Percentiles rank a stretch among this genome's conserved stretches.
phyloP scores from a whole-genome alignment of 2,329 filamentous ascomycete species.

The Botrytis tulipae region DNA sequence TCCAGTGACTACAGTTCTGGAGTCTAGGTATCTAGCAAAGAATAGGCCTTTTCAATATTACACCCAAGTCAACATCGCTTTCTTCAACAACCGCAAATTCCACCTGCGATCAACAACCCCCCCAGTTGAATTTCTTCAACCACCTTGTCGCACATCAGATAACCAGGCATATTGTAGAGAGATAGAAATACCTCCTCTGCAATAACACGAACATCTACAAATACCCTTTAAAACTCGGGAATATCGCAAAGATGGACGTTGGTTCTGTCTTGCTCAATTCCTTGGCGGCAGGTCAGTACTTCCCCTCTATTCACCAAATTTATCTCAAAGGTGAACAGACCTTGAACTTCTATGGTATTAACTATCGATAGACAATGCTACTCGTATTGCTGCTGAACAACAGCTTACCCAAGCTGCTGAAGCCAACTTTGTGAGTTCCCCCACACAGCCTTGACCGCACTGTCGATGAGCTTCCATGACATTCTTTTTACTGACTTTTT shows the following conservation, averaged over 20 bases:
- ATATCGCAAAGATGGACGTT: slow-evolving; percentile 75
- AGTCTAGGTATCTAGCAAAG: background rate
- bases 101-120: slow-evolving; percentile 7
- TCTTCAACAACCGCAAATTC: slow-evolving; percentile 19
- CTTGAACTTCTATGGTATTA: slow-evolving; percentile 32
- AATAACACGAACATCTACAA: background rate
- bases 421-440: slow-evolving; percentile 79
- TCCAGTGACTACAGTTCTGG: background rate
- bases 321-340: background rate
- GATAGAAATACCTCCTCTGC: background rate
- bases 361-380: slow-evolving; percentile 70
- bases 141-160: slow-evolving; percentile 3
- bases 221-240: background rate
- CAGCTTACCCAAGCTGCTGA: slow-evolving; percentile 91
- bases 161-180: background rate
- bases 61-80: slow-evolving; percentile 19
- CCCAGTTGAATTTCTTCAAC: slow-evolving; percentile 5
- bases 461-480: slow-evolving; percentile 24
- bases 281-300: slow-evolving; percentile 79
- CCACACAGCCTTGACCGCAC: slow-evolving; percentile 35
- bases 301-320: slow-evolving; percentile 20
- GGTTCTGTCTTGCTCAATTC: slow-evolving; percentile 97
- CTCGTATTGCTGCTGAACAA: slow-evolving; percentile 88
- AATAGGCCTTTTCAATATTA: background rate
- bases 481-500: slow-evolving; percentile 23